phyloP scores from a whole-genome alignment of 305 asterid genomes.

The Ilex paraguariensis region DNA sequence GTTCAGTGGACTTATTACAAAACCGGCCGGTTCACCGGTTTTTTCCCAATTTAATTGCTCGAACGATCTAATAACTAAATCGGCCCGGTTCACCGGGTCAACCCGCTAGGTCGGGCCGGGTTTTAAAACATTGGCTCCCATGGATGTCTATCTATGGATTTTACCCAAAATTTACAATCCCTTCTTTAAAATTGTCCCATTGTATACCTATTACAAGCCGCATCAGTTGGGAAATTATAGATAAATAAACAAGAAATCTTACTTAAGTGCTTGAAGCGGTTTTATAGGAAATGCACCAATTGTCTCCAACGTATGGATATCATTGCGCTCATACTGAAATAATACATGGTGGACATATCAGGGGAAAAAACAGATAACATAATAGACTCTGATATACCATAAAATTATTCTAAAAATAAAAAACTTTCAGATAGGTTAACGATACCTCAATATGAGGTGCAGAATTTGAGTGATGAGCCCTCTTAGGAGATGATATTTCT shows the following conservation, averaged over 20 bases:
- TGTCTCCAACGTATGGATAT: slow-evolving; percentile 62
- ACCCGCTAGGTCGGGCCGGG: too few species aligned
- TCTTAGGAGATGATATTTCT: slow-evolving; percentile 34
- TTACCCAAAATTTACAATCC: too few species aligned
- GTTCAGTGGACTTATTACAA: too few species aligned
- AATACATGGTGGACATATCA: slow-evolving; percentile 10
- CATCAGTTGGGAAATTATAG: neutral
- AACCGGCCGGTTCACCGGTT: too few species aligned
- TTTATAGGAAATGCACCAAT: slow-evolving; percentile 80
- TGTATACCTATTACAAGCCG: too few species aligned
- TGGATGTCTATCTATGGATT: too few species aligned
- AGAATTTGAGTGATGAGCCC: slow-evolving; percentile 32
- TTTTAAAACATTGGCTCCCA: too few species aligned
- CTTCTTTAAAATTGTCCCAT: too few species aligned
- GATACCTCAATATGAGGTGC: slow-evolving; percentile 47
- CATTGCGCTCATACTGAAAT: slow-evolving; percentile 55
- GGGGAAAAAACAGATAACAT: neutral
- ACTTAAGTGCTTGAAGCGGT: slow-evolving; percentile 95
- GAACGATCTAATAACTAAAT: too few species aligned
- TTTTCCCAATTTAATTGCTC: too few species aligned
- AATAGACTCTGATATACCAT: neutral
- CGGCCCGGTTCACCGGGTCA: too few species aligned
- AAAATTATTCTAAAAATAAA: too few species aligned
- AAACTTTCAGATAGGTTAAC: slow-evolving; percentile 10
- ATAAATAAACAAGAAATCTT: slow-evolving; percentile 15